Conservation (phyloP, 2,329 filamentous ascomycete species). For the Pseudogymnoascus sp. region DNA sequence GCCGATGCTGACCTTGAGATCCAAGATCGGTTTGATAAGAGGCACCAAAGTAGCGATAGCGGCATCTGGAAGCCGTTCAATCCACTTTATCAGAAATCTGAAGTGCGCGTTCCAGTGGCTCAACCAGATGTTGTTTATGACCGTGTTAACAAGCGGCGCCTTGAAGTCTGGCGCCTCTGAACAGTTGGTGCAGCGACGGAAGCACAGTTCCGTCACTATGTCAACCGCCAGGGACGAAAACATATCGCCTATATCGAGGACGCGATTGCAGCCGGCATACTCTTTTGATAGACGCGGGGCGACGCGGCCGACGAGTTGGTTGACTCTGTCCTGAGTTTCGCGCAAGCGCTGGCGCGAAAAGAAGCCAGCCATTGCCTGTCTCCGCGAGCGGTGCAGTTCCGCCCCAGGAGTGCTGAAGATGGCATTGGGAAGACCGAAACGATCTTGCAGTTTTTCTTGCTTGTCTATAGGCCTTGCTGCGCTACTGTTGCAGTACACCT, state of each 20-base stretch:
- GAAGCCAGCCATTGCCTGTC: not conserved
- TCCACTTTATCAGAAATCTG: not conserved
- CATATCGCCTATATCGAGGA: conserved; percentile 10
- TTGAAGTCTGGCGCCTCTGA: not conserved
- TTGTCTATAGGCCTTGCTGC: conserved; percentile 1
- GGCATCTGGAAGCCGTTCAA: not conserved
- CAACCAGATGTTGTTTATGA: not conserved
- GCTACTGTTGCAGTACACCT: not conserved
- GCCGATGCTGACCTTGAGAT: not conserved
- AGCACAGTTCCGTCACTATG: not conserved
- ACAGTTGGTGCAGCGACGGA: not conserved
- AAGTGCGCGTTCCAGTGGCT: not conserved
- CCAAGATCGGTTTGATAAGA: not conserved
- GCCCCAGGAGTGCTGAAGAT: not conserved
- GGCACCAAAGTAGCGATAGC: not conserved
- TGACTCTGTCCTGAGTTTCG: not conserved
- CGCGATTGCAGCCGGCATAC: not conserved
- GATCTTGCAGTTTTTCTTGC: not conserved
- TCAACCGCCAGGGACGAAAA: conserved; percentile 13
- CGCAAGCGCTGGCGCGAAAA: not conserved
- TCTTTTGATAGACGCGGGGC: not conserved
- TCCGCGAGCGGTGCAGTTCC: not conserved
- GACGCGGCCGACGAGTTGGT: not conserved
- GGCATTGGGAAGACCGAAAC: not conserved
- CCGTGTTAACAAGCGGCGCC: not conserved